Evolutionary conservation across 306 rosid species (phyloP).

Genomic region (Lathyrus sativus): DNA sequence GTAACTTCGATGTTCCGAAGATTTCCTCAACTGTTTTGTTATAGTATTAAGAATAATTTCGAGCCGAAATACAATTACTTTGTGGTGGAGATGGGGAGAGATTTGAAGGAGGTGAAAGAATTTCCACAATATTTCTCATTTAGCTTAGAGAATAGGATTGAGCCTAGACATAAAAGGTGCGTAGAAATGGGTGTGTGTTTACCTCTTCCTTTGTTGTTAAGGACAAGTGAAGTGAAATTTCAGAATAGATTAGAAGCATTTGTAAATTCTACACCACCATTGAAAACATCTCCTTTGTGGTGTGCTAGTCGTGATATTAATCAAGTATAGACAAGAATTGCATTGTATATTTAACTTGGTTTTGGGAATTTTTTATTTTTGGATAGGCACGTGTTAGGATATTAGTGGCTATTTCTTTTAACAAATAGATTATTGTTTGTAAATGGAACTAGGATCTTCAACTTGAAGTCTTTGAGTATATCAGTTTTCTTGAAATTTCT

Average conservation of each 20-base stretch:
- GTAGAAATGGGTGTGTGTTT: constrained; percentile 82
- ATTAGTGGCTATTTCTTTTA: background rate
- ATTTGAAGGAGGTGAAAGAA: constrained; percentile 75
- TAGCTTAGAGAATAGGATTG: constrained; percentile 80
- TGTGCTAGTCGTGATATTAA: constrained; percentile 49
- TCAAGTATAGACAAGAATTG: constrained; percentile 40
- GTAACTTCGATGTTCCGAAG: constrained; percentile 59
- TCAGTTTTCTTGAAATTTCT: background rate
- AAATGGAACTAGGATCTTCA: constrained; percentile 1
- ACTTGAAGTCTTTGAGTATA: constrained; percentile 17
- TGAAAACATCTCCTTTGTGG: constrained; percentile 75
- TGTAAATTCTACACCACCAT: constrained; percentile 77
- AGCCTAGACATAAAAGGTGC: constrained; percentile 81
- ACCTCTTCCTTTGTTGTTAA: constrained; percentile 71
- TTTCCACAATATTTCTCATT: constrained; percentile 90
- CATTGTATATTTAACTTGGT: constrained; percentile 39
- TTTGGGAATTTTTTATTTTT: background rate
- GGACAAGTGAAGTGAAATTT: constrained; percentile 57
- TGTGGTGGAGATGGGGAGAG: constrained; percentile 88
- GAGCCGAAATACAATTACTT: constrained; percentile 88
- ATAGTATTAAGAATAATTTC: constrained; percentile 63
- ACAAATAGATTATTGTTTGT: constrained; percentile 1
- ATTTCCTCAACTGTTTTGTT: constrained; percentile 83
- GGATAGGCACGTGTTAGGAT: background rate
- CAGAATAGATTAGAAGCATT: constrained; percentile 66